Percentiles rank a stretch among this genome's conserved stretches.
phyloP scores from a whole-genome alignment of 2,329 filamentous ascomycete genomes.

The Scedosporium aurantiacum region DNA sequence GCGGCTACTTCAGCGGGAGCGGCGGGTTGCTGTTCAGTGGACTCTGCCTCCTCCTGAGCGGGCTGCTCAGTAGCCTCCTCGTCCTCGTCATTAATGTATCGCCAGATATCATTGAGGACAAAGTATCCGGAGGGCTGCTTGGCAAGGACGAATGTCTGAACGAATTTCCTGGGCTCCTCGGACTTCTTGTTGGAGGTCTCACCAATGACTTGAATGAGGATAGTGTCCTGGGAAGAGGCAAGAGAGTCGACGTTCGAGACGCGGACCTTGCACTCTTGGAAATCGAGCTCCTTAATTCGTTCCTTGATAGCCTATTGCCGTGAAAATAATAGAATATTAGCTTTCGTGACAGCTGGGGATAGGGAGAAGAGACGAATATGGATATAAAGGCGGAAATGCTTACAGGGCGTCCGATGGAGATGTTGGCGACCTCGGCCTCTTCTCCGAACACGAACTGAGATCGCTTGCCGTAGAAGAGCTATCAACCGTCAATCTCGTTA shows the following conservation, averaged over 20 bases:
- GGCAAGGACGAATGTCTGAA: constrained; percentile 94
- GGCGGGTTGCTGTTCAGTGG: constrained; percentile 14
- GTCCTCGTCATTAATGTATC: constrained; percentile 76
- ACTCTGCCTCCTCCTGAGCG: constrained; percentile 21
- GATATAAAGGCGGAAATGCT: constrained; percentile 8
- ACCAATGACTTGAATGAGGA: constrained; percentile 95
- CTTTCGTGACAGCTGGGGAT: background rate
- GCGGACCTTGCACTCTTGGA: constrained; percentile 96
- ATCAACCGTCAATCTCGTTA: background rate
- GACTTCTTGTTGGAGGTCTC: constrained; percentile 95
- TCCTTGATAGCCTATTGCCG: constrained; percentile 70
- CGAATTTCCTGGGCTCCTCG: constrained; percentile 86
- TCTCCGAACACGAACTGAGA: constrained; percentile 90
- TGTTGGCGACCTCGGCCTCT: constrained; percentile 78
- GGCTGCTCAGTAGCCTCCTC: constrained; percentile 46
- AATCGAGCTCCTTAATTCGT: constrained; percentile 83
- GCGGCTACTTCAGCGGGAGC: constrained; percentile 34
- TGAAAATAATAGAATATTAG: constrained; percentile 2
- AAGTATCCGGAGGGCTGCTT: constrained; percentile 96
- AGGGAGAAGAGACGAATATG: constrained; percentile 4
- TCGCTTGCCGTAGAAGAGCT: constrained; percentile 92
- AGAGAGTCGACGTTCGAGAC: constrained; percentile 97
- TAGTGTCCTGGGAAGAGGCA: constrained; percentile 79
- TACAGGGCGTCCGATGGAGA: constrained; percentile 80
- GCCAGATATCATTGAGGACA: constrained; percentile 94